Evolutionary conservation across 768 basidiomycete species (phyloP).

Genomic region (Suillus tomentosus): DNA sequence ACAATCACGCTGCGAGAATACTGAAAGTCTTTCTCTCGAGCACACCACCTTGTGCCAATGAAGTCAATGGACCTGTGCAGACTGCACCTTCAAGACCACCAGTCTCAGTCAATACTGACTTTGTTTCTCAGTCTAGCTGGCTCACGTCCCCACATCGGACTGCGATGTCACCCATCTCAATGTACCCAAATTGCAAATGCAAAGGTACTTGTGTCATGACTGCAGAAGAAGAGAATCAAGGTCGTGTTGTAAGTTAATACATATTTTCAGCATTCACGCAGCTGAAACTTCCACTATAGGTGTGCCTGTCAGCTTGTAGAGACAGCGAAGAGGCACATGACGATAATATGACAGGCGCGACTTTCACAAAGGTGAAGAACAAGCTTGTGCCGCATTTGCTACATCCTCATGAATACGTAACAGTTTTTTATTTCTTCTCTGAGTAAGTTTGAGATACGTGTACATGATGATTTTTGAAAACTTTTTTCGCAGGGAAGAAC

Average conservation of each 20-base stretch:
- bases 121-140: neutral
- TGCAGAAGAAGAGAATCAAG: constrained; percentile 4
- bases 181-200: neutral
- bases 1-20: neutral
- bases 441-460: neutral
- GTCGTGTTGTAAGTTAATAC: constrained; percentile 19
- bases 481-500: neutral
- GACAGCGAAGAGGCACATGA: constrained; percentile 29
- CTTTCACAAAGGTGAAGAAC: constrained; percentile 29
- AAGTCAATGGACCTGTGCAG: neutral
- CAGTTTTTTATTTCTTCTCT: constrained; percentile 4
- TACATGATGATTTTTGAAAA: neutral
- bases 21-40: neutral
- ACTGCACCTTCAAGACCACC: neutral
- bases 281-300: constrained; percentile 10
- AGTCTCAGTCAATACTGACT: neutral
- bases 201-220: constrained; percentile 1
- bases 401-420: neutral
- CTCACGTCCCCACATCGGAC: neutral
- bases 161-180: constrained; percentile 1
- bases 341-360: constrained; percentile 19
- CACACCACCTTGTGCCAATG: neutral
- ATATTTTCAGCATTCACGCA: neutral
- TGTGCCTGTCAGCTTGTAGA: constrained; percentile 30
- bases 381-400: neutral